These are phyloP conservation scores for Arctium minus DNA, from an alignment of 129 eudicot species.

Conservation along the genomic window DNA sequence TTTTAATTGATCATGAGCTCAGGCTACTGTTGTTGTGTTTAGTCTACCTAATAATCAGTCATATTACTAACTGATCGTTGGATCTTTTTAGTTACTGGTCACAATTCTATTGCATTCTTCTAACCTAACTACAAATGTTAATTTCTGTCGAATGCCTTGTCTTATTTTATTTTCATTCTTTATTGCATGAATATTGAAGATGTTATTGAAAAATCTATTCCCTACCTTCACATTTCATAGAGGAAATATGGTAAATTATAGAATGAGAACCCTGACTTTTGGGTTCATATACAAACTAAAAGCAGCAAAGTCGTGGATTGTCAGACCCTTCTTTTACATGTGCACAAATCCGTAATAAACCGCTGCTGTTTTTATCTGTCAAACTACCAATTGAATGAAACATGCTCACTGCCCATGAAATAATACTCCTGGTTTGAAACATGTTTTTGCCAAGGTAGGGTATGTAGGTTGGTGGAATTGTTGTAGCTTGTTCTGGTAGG, in stretches of 20 bases:
- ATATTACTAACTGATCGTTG: not conserved
- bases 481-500: not conserved
- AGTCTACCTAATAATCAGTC: not conserved
- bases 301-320: not conserved
- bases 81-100: not conserved
- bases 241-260: not conserved
- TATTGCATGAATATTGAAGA: not conserved
- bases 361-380: not conserved
- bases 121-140: not conserved
- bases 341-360: not conserved
- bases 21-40: not conserved
- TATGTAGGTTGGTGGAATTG: not conserved
- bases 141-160: not conserved
- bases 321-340: not conserved
- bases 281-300: not conserved
- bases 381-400: not conserved
- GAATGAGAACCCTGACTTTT: not conserved
- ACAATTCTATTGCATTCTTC: not conserved
- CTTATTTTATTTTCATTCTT: not conserved
- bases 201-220: not conserved
- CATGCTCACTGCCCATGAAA: not conserved
- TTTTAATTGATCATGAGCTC: not conserved
- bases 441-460: not conserved
- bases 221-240: not conserved
- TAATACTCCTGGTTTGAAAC: not conserved